Evolutionary conservation across 352 stramenopile species (phyloP), one percentile per base, ranked within the genome.

Genomic region (Albugo candida): DNA sequence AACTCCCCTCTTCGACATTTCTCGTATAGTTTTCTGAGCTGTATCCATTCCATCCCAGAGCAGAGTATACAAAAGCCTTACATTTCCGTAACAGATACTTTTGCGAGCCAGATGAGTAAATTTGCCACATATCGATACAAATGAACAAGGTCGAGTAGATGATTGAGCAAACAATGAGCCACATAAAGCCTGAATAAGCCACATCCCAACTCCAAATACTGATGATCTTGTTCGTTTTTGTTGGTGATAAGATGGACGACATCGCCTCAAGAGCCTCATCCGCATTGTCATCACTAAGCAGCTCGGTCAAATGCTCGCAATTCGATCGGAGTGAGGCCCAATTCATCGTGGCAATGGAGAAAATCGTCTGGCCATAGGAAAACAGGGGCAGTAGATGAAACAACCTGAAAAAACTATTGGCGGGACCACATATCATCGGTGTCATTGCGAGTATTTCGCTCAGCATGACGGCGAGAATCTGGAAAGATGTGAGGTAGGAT

Each of bases 401-500:
- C 24, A 81, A 60, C 39, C 63, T 59, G 4, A 69, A 48, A 2
- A 63, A 43, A 10, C 56, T 64, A 34, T 67, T 52, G 11, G 58
- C 63, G 34, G 81, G 63, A 14, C 36, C 45, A 44, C 77, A 89
- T 20, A 79, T 18, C 4, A 56, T 63, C 12, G 73, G 71, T 2
- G 72, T 35, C 41, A 67, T 68, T 1, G 65, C 70, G 13, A 89
- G 41, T 0, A 47, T 45, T 34, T 75, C 78, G 16, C 73, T 45
- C 16, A 80, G 51, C 0, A 55, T 65, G 1, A 56, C 55, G 11
- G 57, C 72, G 45, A 89, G 49, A 13, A 85, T 63, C 53, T 89
- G 76, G 42, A 86, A 89, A 8, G 73, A 36, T 21, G 65, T 69
- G 6, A 66, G 47, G 56, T 79, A 86, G 47, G 71, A 78, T 60